Percentiles rank a stretch among this genome's conserved stretches.
Evolutionary conservation across 345 rosid genomes (phyloP).

Genomic region (Atalantia buxifolia): DNA sequence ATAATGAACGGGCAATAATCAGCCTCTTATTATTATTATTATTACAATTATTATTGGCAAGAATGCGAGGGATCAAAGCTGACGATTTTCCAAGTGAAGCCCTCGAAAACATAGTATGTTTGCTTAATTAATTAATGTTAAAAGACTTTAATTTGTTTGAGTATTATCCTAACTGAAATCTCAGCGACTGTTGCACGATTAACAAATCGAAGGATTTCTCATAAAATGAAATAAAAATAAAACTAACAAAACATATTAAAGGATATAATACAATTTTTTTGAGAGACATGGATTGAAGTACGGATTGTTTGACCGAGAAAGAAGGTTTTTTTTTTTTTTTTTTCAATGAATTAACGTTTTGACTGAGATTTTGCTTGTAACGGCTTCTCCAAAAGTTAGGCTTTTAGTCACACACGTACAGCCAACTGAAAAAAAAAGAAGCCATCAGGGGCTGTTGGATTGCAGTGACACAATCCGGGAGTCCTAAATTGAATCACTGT

Average conservation of each 20-base stretch:
- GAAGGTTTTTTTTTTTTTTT: neutral
- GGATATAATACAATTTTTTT: neutral
- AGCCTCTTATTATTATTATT: neutral
- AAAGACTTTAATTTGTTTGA: neutral
- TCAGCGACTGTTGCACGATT: neutral
- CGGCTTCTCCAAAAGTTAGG: constrained; percentile 5
- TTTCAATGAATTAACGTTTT: neutral
- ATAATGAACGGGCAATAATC: neutral
- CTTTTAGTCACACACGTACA: too few species aligned
- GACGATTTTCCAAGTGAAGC: constrained; percentile 24
- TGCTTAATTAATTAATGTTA: too few species aligned
- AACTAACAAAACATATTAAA: neutral
- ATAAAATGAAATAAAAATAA: too few species aligned
- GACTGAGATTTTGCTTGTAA: constrained; percentile 8
- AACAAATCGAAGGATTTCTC: neutral
- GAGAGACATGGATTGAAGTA: neutral
- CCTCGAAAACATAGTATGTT: constrained; percentile 30
- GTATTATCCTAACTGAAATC: neutral
- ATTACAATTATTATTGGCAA: neutral
- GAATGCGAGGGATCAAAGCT: constrained; percentile 13
- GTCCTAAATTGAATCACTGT: too few species aligned
- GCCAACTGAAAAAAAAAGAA: too few species aligned
- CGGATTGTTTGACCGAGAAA: constrained; percentile 25
- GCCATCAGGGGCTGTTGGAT: too few species aligned
- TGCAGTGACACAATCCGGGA: too few species aligned